Conservation (phyloP, 2,329 filamentous ascomycete species). For the Colletotrichum lupini region DNA sequence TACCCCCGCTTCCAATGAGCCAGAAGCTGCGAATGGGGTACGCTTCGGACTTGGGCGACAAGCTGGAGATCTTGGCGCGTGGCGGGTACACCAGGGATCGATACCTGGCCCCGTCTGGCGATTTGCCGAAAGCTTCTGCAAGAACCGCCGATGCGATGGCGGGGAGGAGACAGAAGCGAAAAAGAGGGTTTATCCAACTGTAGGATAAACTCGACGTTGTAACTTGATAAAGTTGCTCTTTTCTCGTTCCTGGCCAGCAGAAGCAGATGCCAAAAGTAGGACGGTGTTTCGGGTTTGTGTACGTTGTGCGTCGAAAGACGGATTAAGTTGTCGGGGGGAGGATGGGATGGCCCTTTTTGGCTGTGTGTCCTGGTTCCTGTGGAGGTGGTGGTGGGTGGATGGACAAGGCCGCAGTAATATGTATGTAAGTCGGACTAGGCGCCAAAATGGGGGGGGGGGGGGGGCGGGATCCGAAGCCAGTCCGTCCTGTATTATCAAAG, state of each 20-base stretch:
- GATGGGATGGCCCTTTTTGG: conserved; percentile 32
- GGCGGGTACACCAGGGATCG: conserved; percentile 35
- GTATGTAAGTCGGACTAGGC: conserved; percentile 34
- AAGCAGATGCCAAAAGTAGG: conserved; percentile 34
- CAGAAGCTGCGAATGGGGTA: conserved; percentile 27
- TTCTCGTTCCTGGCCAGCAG: conserved; percentile 32
- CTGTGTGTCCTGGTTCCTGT: conserved; percentile 9
- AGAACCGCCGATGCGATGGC: conserved; percentile 29
- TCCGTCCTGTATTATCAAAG: conserved; percentile 14
- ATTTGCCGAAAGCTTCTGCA: conserved; percentile 34
- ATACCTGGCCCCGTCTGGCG: conserved; percentile 28
- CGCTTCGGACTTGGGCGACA: conserved; percentile 31
- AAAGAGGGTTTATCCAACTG: conserved; percentile 21
- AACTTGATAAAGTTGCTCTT: conserved; percentile 24
- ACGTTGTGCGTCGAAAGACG: conserved; percentile 31
- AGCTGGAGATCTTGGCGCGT: conserved; percentile 35
- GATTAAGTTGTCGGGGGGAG: conserved; percentile 33
- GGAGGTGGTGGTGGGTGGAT: conserved; percentile 9
- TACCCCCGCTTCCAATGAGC: conserved; percentile 35
- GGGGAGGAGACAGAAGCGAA: background rate
- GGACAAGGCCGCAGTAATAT: conserved; percentile 16
- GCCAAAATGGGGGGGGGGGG: conserved; percentile 4
- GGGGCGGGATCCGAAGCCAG: conserved; percentile 12
- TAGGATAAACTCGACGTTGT: background rate
- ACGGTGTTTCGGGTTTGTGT: conserved; percentile 35